Base-by-base conservation (phyloP, 495 filamentous ascomycete species). In the Penicillium parvum region DNA sequence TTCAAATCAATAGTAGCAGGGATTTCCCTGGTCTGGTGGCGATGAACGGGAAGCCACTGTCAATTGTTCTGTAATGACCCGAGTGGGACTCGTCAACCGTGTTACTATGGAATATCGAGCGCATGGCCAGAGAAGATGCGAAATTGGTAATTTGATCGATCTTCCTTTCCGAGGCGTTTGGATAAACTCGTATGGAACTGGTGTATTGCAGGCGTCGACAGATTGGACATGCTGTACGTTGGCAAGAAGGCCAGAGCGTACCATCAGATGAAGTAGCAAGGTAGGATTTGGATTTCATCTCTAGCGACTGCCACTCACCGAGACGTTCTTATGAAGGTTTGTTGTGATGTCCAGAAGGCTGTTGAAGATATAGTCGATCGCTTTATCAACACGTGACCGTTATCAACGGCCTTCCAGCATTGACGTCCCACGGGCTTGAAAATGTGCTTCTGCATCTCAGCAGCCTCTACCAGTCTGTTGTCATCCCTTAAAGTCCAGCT, bases 301-400 rank as follows among this genome's bases (percentile, higher is more conserved):
- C n/a, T n/a, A n/a, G n/a, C n/a, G n/a, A n/a, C n/a, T n/a, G n/a
- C n/a, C n/a, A n/a, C n/a, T n/a, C n/a, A n/a, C n/a, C n/a, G n/a
- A n/a, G n/a, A n/a, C n/a, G n/a, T n/a, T n/a, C 32, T 8, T 5
- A 3, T 9, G 17, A 12, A 5, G n/a, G n/a, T 14, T n/a, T 2
- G 17, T 26, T 22, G n/a, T n/a, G n/a, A 48, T n/a, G 22, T 29
- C 0, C 10, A 30, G 8, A 4, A 30, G 14, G 4, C 14, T 11
- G 12, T 6, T 37, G n/a, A n/a, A n/a, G n/a, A n/a, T n/a, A n/a
- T n/a, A n/a, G n/a, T n/a, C n/a, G n/a, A 47, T 47, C 37, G 12
- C 6, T 25, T 38, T 51, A 47, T 51, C 49, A 3, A 0, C 49
- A 52, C 42, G 49, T 52, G 49, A 49, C 19, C 14, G 33, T 48